Conservation (phyloP, 2,329 filamentous ascomycete genomes). For the Talaromyces rugulosus region DNA sequence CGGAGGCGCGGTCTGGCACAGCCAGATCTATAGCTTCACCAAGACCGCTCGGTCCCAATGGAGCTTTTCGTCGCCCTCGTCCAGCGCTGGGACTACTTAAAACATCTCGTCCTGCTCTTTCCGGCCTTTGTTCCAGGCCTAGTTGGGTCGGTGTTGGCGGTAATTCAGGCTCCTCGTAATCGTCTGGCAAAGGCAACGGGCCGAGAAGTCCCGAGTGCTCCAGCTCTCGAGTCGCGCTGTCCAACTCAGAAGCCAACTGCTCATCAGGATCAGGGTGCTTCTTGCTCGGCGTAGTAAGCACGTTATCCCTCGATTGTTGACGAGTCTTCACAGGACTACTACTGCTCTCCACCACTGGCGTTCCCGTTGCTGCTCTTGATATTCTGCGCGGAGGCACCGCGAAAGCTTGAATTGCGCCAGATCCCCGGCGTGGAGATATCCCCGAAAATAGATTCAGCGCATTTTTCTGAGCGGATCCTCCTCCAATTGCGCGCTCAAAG, state of each 20-base stretch:
- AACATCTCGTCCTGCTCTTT: constrained; percentile 24
- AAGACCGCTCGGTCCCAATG: constrained; percentile 26
- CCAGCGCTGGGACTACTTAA: constrained; percentile 35
- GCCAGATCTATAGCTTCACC: constrained; percentile 13
- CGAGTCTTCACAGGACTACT: constrained; percentile 1
- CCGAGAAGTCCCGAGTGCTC: constrained; percentile 16
- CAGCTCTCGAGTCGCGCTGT: constrained; percentile 24
- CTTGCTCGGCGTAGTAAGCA: constrained; percentile 2
- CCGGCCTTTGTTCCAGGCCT: constrained; percentile 31
- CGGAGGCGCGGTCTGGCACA: neutral
- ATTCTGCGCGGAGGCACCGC: constrained; percentile 33
- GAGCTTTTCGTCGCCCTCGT: neutral
- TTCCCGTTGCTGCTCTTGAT: constrained; percentile 20
- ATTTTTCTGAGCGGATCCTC: constrained; percentile 15
- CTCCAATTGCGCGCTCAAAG: constrained; percentile 17
- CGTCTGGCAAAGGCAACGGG: constrained; percentile 21
- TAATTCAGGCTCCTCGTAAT: constrained; percentile 58
- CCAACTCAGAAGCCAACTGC: constrained; percentile 30
- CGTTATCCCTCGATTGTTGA: neutral
- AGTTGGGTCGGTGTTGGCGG: constrained; percentile 48
- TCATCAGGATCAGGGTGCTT: constrained; percentile 24
- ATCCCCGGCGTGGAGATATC: constrained; percentile 23
- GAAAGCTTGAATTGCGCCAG: constrained; percentile 24
- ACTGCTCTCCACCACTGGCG: constrained; percentile 1
- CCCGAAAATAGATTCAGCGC: constrained; percentile 12